These are phyloP conservation scores for Rhodotorula mucilaginosa DNA, from an alignment of 1,284 basidiomycete species.

Conservation along the genomic window DNA sequence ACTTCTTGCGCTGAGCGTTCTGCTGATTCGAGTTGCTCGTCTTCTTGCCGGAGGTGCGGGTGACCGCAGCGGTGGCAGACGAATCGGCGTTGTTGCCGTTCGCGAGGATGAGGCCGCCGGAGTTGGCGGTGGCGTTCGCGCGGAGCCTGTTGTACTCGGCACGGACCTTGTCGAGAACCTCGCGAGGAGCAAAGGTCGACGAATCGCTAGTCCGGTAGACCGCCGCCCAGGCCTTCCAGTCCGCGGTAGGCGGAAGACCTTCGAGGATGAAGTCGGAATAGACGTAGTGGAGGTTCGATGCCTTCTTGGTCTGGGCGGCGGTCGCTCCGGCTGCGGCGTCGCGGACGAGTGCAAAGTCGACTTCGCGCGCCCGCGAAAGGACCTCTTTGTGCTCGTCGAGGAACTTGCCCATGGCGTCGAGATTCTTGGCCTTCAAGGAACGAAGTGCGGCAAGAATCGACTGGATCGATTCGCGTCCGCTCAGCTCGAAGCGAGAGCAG, in stretches of 20 bases:
- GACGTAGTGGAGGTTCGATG: background rate
- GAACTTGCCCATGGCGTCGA: background rate
- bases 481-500: background rate
- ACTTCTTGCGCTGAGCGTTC: background rate
- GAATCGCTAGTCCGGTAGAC: background rate
- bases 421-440: too few species aligned
- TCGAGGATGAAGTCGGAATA: background rate
- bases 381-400: background rate
- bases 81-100: background rate
- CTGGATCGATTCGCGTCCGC: background rate
- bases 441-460: background rate
- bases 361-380: background rate
- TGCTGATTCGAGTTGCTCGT: background rate
- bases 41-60: background rate
- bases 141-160: background rate
- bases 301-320: background rate
- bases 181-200: background rate
- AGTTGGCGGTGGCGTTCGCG: background rate
- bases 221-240: background rate
- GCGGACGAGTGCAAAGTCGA: background rate
- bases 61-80: background rate
- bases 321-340: background rate
- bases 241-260: background rate
- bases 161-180: background rate
- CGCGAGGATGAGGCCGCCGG: background rate